Evolutionary conservation across 331 rosid species (phyloP).

Genomic region (Acacia pycnantha): DNA sequence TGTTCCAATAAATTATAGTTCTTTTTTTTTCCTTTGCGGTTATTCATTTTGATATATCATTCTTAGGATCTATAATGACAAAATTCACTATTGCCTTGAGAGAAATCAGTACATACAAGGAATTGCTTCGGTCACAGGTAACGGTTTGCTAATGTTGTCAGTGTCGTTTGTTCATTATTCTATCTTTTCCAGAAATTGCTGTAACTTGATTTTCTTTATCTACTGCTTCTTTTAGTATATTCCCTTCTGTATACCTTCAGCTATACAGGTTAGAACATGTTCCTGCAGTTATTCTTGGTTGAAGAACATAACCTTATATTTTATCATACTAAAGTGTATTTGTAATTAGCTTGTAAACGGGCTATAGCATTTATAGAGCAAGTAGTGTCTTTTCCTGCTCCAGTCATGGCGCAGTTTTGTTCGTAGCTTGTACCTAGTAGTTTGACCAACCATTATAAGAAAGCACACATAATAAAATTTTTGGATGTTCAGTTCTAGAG

Average conservation of each 20-base stretch:
- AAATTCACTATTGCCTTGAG: conserved; percentile 63
- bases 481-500: background rate
- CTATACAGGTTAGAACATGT: background rate
- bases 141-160: background rate
- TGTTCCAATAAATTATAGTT: background rate
- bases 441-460: conserved; percentile 7
- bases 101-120: conserved; percentile 63
- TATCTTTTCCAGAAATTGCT: conserved; percentile 14
- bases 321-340: background rate
- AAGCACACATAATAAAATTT: conserved; percentile 19
- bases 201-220: background rate
- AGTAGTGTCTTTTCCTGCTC: background rate
- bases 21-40: background rate
- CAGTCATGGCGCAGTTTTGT: background rate
- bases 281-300: conserved; percentile 3
- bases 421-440: conserved; percentile 9
- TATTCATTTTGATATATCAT: conserved; percentile 11
- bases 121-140: conserved; percentile 62
- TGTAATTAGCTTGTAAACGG: conserved; percentile 5
- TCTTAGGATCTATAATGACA: conserved; percentile 54
- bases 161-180: background rate
- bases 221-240: conserved; percentile 4
- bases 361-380: background rate
- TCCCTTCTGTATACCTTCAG: conserved; percentile 4
- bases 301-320: conserved; percentile 11